phyloP scores from a whole-genome alignment of 768 basidiomycete species.

The Tulasnella calospora region DNA sequence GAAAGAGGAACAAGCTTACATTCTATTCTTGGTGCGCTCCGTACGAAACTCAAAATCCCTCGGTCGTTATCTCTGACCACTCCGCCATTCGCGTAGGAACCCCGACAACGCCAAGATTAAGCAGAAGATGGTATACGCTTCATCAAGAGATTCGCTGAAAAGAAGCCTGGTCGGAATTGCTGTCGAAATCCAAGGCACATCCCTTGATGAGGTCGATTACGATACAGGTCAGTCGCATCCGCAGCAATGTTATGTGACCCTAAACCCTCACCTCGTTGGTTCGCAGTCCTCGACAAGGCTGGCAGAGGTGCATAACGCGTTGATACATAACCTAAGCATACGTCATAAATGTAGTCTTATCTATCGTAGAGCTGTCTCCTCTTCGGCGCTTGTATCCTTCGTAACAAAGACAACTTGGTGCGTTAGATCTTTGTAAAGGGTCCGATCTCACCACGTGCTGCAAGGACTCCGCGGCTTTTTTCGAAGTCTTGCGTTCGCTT shows the following conservation, averaged over 20 bases:
- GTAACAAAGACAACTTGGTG: neutral
- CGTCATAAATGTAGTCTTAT: neutral
- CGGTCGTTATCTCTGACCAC: neutral
- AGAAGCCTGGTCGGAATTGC: conserved; percentile 69
- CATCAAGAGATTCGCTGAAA: conserved; percentile 77
- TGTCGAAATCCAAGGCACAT: conserved; percentile 82
- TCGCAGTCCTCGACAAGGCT: conserved; percentile 1
- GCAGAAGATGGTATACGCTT: conserved; percentile 89
- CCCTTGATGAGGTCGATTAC: conserved; percentile 63
- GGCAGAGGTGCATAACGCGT: neutral
- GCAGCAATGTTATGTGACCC: neutral
- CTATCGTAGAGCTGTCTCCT: neutral
- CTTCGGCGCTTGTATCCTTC: neutral
- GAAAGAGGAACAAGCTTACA: conserved; percentile 78
- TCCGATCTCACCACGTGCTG: neutral
- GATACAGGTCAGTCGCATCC: conserved; percentile 50
- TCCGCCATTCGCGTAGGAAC: conserved; percentile 51
- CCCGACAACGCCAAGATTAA: conserved; percentile 82
- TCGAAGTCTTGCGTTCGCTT: too few relatives aligned
- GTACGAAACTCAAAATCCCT: neutral
- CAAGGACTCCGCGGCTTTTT: neutral
- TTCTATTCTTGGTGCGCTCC: conserved; percentile 78
- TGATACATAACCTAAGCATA: neutral
- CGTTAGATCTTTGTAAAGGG: neutral
- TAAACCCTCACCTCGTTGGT: neutral